Conservation (phyloP, 2,329 filamentous ascomycete genomes). For the Fusarium graminum region DNA sequence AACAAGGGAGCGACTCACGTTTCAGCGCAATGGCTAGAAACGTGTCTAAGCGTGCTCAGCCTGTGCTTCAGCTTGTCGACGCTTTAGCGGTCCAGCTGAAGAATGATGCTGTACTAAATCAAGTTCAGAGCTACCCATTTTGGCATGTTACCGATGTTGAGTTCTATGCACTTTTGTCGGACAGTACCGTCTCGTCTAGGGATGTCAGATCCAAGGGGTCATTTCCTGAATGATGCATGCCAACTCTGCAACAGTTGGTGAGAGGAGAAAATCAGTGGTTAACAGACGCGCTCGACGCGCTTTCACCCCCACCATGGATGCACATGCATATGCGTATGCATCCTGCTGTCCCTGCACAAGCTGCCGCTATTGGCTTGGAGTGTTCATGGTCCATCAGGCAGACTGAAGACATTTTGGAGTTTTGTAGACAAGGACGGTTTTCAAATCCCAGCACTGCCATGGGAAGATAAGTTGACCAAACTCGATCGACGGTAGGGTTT, state of each 20-base stretch:
- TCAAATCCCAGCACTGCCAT: too few relatives aligned
- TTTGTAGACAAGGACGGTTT: neutral
- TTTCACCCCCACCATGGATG: constrained; percentile 39
- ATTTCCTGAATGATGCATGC: constrained; percentile 43
- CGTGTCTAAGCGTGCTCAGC: constrained; percentile 27
- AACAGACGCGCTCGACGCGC: constrained; percentile 46
- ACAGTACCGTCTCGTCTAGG: constrained; percentile 9
- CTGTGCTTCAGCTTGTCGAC: constrained; percentile 28
- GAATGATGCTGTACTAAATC: constrained; percentile 44
- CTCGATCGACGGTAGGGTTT: constrained; percentile 46
- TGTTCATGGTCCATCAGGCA: constrained; percentile 34
- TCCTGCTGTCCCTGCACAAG: constrained; percentile 14
- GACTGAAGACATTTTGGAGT: constrained; percentile 20
- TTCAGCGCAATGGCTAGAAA: constrained; percentile 48
- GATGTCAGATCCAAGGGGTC: constrained; percentile 23
- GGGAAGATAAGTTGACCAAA: constrained; percentile 13
- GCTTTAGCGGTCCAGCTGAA: constrained; percentile 38
- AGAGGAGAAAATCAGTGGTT: constrained; percentile 32
- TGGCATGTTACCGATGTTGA: constrained; percentile 37
- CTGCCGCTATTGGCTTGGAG: constrained; percentile 38
- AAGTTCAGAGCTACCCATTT: constrained; percentile 36
- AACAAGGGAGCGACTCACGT: constrained; percentile 50
- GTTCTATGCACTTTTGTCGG: constrained; percentile 6
- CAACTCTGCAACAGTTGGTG: constrained; percentile 38
- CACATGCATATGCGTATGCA: constrained; percentile 22